These are phyloP conservation scores for Ustilago sp. DNA, from an alignment of 1,284 basidiomycete species.

Conservation along the genomic window DNA sequence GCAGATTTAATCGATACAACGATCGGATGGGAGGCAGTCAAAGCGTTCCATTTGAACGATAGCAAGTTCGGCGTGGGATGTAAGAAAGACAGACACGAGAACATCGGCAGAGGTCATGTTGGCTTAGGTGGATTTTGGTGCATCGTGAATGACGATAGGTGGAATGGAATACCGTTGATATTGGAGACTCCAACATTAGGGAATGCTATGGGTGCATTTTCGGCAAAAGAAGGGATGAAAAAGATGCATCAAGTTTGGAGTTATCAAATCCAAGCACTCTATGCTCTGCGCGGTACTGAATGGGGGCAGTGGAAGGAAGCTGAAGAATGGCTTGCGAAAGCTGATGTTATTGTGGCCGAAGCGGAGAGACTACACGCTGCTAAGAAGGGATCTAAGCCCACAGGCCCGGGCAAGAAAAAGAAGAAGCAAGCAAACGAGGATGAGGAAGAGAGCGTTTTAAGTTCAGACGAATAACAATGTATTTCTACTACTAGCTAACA, in stretches of 20 bases:
- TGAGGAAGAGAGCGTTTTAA: slow-evolving; percentile 21
- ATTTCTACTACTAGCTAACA: background rate
- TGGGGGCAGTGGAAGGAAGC: slow-evolving; percentile 42
- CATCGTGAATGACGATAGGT: slow-evolving; percentile 78
- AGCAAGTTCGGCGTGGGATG: slow-evolving; percentile 78
- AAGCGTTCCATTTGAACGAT: slow-evolving; percentile 84
- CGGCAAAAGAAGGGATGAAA: slow-evolving; percentile 31
- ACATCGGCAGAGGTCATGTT: slow-evolving; percentile 82
- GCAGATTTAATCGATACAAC: slow-evolving; percentile 76
- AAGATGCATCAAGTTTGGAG: slow-evolving; percentile 76
- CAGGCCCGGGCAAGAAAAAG: slow-evolving; percentile 6
- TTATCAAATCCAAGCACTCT: slow-evolving; percentile 71
- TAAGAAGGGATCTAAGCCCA: slow-evolving; percentile 12
- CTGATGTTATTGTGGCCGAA: slow-evolving; percentile 17
- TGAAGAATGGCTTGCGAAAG: slow-evolving; percentile 27
- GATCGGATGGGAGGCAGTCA: slow-evolving; percentile 79
- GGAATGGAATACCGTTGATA: slow-evolving; percentile 80
- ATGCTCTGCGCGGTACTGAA: slow-evolving; percentile 65
- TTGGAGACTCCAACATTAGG: slow-evolving; percentile 78
- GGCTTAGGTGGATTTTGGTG: slow-evolving; percentile 77
- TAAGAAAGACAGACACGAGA: slow-evolving; percentile 83
- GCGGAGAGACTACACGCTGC: slow-evolving; percentile 13
- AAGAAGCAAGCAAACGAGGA: slow-evolving; percentile 17
- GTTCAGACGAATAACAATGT: slow-evolving; percentile 12
- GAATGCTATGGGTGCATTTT: slow-evolving; percentile 16